These are phyloP conservation scores for Puccinia novopanici DNA, from an alignment of 1,284 basidiomycete genomes.

Conservation along the genomic window DNA sequence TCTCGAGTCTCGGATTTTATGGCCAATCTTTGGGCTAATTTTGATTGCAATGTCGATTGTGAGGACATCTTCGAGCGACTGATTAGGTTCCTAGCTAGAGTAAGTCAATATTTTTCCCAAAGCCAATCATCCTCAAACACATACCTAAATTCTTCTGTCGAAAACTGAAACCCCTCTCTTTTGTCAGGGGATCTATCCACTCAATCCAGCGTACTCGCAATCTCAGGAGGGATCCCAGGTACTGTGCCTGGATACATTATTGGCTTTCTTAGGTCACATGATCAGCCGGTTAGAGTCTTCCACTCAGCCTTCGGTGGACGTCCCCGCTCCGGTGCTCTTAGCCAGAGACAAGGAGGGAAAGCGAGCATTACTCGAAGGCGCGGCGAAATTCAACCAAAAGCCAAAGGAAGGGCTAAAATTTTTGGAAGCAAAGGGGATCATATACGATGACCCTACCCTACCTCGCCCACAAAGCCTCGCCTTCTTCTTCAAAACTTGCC, in stretches of 20 bases:
- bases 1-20: constrained; percentile 78
- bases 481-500: constrained; percentile 80
- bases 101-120: constrained; percentile 52
- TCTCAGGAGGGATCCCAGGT: constrained; percentile 77
- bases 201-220: constrained; percentile 68
- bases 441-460: constrained; percentile 64
- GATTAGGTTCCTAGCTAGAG: constrained; percentile 75
- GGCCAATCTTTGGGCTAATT: constrained; percentile 93
- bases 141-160: not conserved
- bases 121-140: not conserved
- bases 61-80: constrained; percentile 92
- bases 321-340: constrained; percentile 67
- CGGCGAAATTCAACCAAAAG: constrained; percentile 88
- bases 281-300: constrained; percentile 70
- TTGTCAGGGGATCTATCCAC: constrained; percentile 74
- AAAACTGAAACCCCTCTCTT: not conserved
- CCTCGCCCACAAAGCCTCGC: constrained; percentile 69
- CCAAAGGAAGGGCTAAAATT: constrained; percentile 89
- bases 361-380: constrained; percentile 79
- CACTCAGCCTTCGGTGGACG: constrained; percentile 62
- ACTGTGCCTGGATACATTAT: constrained; percentile 82
- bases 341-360: constrained; percentile 79
- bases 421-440: constrained; percentile 81
- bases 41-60: constrained; percentile 94
- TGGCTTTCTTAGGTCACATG: constrained; percentile 87